These are phyloP conservation scores for Alternaria panax DNA, from an alignment of 2,329 filamentous ascomycete genomes.

Conservation along the genomic window DNA sequence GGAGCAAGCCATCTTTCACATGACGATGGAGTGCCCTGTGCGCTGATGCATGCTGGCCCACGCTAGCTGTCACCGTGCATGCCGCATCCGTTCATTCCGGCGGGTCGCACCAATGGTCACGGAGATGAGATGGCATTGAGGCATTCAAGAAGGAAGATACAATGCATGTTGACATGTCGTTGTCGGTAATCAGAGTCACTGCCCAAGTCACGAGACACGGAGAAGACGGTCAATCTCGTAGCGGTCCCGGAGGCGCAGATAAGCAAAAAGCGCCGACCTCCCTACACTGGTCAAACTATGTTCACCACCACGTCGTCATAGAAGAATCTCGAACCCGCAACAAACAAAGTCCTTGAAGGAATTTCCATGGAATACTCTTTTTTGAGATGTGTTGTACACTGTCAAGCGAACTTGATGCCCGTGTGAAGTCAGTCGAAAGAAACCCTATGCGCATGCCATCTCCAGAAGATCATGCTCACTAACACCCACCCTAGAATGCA, in stretches of 20 bases:
- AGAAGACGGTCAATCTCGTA: accelerated
- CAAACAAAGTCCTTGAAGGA: neutral
- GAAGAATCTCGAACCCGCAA: neutral
- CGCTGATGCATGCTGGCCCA: constrained; percentile 5
- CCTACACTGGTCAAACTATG: neutral
- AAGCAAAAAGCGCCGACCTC: constrained; percentile 3
- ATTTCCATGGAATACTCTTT: neutral
- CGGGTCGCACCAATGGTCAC: neutral
- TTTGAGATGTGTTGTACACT: neutral
- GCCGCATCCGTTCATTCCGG: neutral
- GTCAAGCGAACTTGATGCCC: neutral
- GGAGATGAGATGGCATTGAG: neutral
- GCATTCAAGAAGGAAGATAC: too few relatives aligned
- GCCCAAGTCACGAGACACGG: neutral
- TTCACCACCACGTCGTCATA: neutral
- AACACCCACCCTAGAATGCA: neutral
- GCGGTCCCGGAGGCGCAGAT: neutral
- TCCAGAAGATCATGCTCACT: neutral
- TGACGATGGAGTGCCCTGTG: constrained; percentile 27
- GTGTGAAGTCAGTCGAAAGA: neutral
- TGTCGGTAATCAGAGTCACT: too few relatives aligned
- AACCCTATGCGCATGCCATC: neutral
- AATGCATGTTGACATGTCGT: neutral
- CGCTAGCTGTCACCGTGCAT: constrained; percentile 29
- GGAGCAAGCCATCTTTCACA: constrained; percentile 17